Conservation (phyloP, 2,329 filamentous ascomycete species). For the Botrytis elliptica region DNA sequence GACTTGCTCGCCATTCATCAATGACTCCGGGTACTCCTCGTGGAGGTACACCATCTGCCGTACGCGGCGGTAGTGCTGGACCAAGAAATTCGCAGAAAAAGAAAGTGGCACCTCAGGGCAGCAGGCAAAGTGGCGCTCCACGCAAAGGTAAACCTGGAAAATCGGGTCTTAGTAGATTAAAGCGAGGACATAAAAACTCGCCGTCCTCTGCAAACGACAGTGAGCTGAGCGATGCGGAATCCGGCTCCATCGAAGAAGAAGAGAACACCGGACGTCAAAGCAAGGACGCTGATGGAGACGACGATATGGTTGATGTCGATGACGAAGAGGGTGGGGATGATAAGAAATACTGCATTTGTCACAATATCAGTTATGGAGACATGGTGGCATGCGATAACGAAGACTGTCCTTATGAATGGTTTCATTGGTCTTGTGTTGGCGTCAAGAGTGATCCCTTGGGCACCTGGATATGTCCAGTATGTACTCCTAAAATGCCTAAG, state of each 20-base stretch:
- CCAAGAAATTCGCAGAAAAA: slow-evolving; percentile 49
- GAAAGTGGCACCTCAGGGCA: slow-evolving; percentile 38
- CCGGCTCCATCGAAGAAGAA: slow-evolving; percentile 53
- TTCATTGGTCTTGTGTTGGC: slow-evolving; percentile 76
- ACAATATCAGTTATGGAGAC: slow-evolving; percentile 80
- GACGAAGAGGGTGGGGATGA: slow-evolving; percentile 75
- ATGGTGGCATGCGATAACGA: slow-evolving; percentile 90
- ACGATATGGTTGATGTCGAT: slow-evolving; percentile 53
- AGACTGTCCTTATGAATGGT: slow-evolving; percentile 80
- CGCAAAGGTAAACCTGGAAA: slow-evolving; percentile 44
- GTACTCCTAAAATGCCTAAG: slow-evolving; percentile 46
- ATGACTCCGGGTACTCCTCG: slow-evolving; percentile 63
- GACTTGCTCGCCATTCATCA: slow-evolving; percentile 61
- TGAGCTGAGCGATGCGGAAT: slow-evolving; percentile 63
- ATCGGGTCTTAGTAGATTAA: slow-evolving; percentile 62
- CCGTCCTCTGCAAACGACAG: slow-evolving; percentile 63
- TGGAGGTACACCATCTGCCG: slow-evolving; percentile 39
- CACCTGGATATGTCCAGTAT: slow-evolving; percentile 66
- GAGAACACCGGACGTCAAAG: slow-evolving; percentile 42
- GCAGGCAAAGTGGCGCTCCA: slow-evolving; percentile 36
- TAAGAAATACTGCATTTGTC: slow-evolving; percentile 76
- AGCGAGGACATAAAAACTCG: slow-evolving; percentile 57
- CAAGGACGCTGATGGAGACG: slow-evolving; percentile 54
- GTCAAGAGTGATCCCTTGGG: slow-evolving; percentile 67
- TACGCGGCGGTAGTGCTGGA: slow-evolving; percentile 58